Evolutionary conservation across 2,329 filamentous ascomycete genomes (phyloP), one percentile per base, ranked within the genome.

Genomic region (Graphilbum sp.): DNA sequence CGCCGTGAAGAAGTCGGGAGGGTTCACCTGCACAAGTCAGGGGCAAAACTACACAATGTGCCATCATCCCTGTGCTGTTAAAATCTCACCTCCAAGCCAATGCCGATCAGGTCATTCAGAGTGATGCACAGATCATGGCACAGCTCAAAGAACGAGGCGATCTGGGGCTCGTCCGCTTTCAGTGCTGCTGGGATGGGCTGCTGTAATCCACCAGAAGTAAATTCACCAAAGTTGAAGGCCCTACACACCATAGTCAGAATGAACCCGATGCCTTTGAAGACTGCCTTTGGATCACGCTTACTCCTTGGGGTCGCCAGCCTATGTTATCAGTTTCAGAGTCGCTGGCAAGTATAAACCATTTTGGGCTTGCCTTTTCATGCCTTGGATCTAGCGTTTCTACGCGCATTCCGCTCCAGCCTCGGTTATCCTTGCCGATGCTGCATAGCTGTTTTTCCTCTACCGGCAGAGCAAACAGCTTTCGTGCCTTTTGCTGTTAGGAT

Each of bases 141-240:
- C 21, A 72, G 64, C 27, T 65, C 58, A 41, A 76, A 67, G 57
- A 96, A 95, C 30, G 62, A 56, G 38, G 63, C 61, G 43, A 94
- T 65, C 16, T 76, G 64, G 7, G 62, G 49, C 50, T 81, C 69
- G 43, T 81, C 64, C 1, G 64, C 47, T 15, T 60, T 52, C 2
- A 96, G 64, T 8, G 72, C 64, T 1, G 62, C 51, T 0, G 88
- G 86, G 1, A 96, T 64, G 9, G 80, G 78, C 54, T 96, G 88
- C 44, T 79, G 75, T 13, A 80, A 69, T 57, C 76, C 75, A 47
- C 73, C 68, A 44, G 74, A 48, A 41, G 63, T 53, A 53, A 90
- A 93, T 48, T 84, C 74, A 46, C 79, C 84, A 52, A 96, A 80
- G 61, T 96, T 98, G 67, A 96, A 88, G 29, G 80, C 85, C 62